Evolutionary conservation across 805 yeast genomes (phyloP), one percentile per base, ranked within the genome.

Genomic region (Metschnikowia lunata): DNA sequence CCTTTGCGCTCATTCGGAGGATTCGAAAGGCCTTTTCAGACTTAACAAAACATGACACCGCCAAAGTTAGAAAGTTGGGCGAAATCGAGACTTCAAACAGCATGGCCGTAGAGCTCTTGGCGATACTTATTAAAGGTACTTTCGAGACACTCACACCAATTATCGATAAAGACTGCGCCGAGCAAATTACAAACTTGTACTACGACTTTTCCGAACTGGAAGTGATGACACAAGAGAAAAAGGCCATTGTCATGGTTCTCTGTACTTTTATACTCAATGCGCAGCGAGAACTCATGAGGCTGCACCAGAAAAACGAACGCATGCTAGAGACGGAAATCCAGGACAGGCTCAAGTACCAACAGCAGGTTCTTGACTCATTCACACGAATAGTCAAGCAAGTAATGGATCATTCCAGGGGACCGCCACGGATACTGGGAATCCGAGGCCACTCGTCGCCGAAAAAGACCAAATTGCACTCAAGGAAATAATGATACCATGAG

Each of bases 331-430:
- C 37, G 7, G 55, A 49, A 30, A 39, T 49, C 42, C 37, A 43
- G 8, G 45, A 44, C 29, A 39, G 52, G 30, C 52, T 36, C 28
- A 39, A 37, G 36, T 50, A 48, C 38, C 52, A 50, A 31, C 45
- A 46, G 31, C 48, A 50, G 29, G 54, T 48, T 28, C 43, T 50
- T 13, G 40, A 42, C 32, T 43, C 52, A 0, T 48, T 50, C 30
- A 41, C 43, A 26, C 23, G 35, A 27, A 50, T 50, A 7, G 40
- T 37, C 32, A 35, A 32, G 30, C 51, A 48, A 27, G 27, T 48
- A 10, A 40, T 45, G 41, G 49, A 41, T 14, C 34, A 11, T n/a
- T 43, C 36, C 18, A 31, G 46, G n/a, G 47, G 43, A 12, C 15
- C 40, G 7, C n/a, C 31, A 29, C 47, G 47, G 2, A 34, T 37